A percentile compares a stretch with the other conserved stretches of the same genome.
Evolutionary conservation across 768 basidiomycete species (phyloP).

Genomic region (Exidia glandulosa): DNA sequence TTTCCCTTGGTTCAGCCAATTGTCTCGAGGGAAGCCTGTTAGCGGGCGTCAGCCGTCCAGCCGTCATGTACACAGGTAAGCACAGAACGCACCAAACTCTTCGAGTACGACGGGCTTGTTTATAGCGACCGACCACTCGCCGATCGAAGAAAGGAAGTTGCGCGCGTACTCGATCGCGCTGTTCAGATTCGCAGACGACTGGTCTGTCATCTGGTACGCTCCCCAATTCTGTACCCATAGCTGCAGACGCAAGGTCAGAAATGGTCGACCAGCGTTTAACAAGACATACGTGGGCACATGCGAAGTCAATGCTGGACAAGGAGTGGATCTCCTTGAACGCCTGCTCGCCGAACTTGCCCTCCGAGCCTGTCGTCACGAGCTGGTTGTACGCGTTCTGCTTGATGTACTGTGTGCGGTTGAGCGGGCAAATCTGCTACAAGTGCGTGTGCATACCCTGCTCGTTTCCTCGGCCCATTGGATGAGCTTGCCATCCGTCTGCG

Average conservation of each 20-base stretch:
- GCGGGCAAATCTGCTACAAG: background rate
- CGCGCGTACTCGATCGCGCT: background rate
- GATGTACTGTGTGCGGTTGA: background rate
- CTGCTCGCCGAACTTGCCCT: background rate
- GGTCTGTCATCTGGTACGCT: background rate
- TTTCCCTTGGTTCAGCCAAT: background rate
- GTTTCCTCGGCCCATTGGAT: background rate
- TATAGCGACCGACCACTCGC: background rate
- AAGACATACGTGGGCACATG: background rate
- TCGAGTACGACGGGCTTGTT: background rate
- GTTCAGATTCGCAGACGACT: background rate
- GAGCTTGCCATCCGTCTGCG: background rate
- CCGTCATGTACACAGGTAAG: background rate
- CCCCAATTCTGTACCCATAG: background rate
- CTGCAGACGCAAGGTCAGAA: background rate
- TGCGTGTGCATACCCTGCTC: background rate
- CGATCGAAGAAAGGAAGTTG: background rate
- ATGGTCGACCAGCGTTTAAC: background rate
- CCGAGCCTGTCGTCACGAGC: background rate
- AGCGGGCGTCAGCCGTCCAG: background rate
- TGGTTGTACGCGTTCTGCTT: background rate
- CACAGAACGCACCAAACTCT: background rate
- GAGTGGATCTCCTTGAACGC: background rate
- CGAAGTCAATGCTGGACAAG: background rate
- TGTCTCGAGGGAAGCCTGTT: background rate